Conservation (phyloP, 2,329 filamentous ascomycete species). For the Laburnicola sp. region DNA sequence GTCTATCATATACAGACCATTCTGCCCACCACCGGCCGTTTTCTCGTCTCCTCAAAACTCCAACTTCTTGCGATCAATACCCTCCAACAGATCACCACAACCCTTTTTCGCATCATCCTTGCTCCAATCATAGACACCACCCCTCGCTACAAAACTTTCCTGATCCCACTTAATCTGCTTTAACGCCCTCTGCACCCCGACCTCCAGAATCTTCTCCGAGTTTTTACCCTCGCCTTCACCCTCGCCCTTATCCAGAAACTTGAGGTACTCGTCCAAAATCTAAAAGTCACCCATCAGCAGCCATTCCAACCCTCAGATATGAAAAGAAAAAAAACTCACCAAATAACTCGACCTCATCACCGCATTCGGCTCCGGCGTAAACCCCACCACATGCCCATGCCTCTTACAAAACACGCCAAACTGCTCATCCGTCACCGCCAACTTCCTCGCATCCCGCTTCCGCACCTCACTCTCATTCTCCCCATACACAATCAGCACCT, state of each 20-base stretch:
- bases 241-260: constrained; percentile 54
- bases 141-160: constrained; percentile 49
- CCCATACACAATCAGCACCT: constrained; percentile 56
- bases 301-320: not conserved
- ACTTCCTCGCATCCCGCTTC: constrained; percentile 44
- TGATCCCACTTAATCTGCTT: constrained; percentile 53
- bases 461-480: constrained; percentile 54
- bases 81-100: no score
- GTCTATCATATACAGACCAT: no score
- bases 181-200: constrained; percentile 54
- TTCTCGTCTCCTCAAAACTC: no score
- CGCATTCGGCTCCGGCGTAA: constrained; percentile 55
- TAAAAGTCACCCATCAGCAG: not conserved
- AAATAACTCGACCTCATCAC: constrained; percentile 58
- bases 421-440: constrained; percentile 54
- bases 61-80: no score
- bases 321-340: constrained; percentile 12
- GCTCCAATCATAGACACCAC: constrained; percentile 56
- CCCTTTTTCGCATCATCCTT: no score
- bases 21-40: no score
- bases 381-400: constrained; percentile 42
- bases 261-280: constrained; percentile 56
- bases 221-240: constrained; percentile 25
- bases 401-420: constrained; percentile 52
- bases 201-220: constrained; percentile 45